A percentile compares a stretch with the other conserved stretches of the same genome.
These are phyloP conservation scores for Lyophyllum semitale DNA, from an alignment of 768 basidiomycete species.

Conservation along the genomic window DNA sequence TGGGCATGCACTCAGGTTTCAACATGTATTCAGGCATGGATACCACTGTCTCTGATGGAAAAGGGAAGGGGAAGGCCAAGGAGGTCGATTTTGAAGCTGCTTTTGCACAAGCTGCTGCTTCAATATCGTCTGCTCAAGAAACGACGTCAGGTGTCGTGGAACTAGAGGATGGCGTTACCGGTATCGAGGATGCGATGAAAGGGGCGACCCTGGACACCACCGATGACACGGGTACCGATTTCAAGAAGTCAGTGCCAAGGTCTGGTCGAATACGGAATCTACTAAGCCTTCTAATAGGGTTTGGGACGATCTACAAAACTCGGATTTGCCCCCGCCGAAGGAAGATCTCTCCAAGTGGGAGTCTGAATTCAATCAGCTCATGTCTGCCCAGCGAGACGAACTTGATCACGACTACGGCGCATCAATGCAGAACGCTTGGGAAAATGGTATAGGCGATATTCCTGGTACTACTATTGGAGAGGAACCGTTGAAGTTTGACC, in stretches of 20 bases:
- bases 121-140: constrained; percentile 42
- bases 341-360: constrained; percentile 83
- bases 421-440: constrained; percentile 67
- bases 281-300: constrained; percentile 39
- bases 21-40: constrained; percentile 35
- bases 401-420: constrained; percentile 63
- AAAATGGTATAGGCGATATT: constrained; percentile 51
- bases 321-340: constrained; percentile 53
- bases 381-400: constrained; percentile 68
- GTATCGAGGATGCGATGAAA: constrained; percentile 40
- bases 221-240: constrained; percentile 37
- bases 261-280: not conserved
- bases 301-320: constrained; percentile 64
- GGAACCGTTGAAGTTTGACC: constrained; percentile 53
- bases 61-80: constrained; percentile 79
- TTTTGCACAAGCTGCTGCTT: constrained; percentile 67
- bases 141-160: constrained; percentile 56
- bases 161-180: constrained; percentile 42
- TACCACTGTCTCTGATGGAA: constrained; percentile 29
- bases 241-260: constrained; percentile 47
- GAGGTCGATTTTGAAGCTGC: constrained; percentile 87
- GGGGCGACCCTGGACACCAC: constrained; percentile 33
- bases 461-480: constrained; percentile 33
- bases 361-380: constrained; percentile 77
- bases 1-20: constrained; percentile 36